Base-by-base conservation (phyloP, 2,329 filamentous ascomycete genomes). In the Aspergillus flavus region DNA sequence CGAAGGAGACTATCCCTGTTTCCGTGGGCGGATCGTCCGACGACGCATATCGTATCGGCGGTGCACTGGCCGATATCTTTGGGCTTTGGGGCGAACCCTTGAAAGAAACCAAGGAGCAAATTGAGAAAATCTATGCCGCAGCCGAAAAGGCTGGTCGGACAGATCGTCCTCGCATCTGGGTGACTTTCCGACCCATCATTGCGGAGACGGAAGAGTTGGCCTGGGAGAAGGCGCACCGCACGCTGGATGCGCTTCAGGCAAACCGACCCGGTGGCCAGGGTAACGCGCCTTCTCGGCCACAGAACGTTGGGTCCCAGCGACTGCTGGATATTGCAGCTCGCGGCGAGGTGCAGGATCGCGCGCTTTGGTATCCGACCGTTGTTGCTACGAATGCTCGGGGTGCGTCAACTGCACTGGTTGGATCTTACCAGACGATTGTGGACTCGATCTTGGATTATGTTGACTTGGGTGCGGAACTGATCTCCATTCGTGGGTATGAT, bases 31-130 rank as follows among this genome's bases (percentile, higher is more conserved):
- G 86, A 0, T 87, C 85, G 0, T 87, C 85, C 0, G 81, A 84
- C 21, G 85, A 85, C 5, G 86, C 86, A 0, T 88, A 88, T 73
- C 83, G 86, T 26, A 79, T 87, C 45, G 86, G 86, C 28, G 86
- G 86, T 32, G 76, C 82, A 0, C 78, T 87, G 2, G 86, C 82
- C 32, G 86, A 89, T 65, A 89, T 89, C 68, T 88, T 88, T 65
- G 86, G 86, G 0, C 82, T 89, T 4, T 89, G 86, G 86, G 86
- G 86, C 12, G 86, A 89, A 69, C 86, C 86, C 1, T 77, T 88
- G 2, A 87, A 87, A 74, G 86, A 89, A 71, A 88, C 86, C 0
- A 86, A 85, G 74, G 80, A 88, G 69, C 86, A 89, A 72, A 87
- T 89, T 66, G 84, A 87, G 65, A 81, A 82, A 23, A 85, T 89